phyloP scores from a whole-genome alignment of 345 rosid species.

The Boechera stricta region DNA sequence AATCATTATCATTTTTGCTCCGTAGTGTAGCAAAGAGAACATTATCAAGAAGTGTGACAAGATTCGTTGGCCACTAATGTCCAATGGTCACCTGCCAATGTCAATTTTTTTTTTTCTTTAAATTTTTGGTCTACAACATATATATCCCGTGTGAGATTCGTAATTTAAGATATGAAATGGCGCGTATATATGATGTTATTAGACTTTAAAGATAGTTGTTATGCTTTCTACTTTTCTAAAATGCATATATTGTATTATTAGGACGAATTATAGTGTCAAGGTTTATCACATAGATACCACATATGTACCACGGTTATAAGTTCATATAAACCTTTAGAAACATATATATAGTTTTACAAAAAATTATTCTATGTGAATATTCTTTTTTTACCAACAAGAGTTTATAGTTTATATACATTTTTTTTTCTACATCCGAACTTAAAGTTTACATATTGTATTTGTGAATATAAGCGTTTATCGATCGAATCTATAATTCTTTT shows the following conservation, averaged over 20 bases:
- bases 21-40: not conserved
- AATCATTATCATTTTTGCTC: not conserved
- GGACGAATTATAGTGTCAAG: too few relatives aligned
- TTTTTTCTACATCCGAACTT: not conserved
- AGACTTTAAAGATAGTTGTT: not conserved
- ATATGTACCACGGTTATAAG: too few relatives aligned
- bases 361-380: too few relatives aligned
- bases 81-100: conserved; percentile 19
- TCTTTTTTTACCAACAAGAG: too few relatives aligned
- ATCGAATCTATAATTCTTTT: not conserved
- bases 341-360: too few relatives aligned
- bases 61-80: conserved; percentile 28
- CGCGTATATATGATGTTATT: not conserved
- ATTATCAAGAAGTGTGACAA: conserved; percentile 12
- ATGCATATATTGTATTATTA: not conserved
- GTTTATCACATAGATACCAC: too few relatives aligned
- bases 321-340: too few relatives aligned
- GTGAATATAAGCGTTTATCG: not conserved
- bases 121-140: not conserved
- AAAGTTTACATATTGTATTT: not conserved
- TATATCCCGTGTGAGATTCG: not conserved
- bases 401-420: too few relatives aligned
- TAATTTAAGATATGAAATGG: not conserved
- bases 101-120: not conserved
- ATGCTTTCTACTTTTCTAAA: not conserved